A percentile compares a stretch with the other conserved stretches of the same genome.
phyloP scores from a whole-genome alignment of 139 green algal genomes.

The Astrephomene gubernaculifera region DNA sequence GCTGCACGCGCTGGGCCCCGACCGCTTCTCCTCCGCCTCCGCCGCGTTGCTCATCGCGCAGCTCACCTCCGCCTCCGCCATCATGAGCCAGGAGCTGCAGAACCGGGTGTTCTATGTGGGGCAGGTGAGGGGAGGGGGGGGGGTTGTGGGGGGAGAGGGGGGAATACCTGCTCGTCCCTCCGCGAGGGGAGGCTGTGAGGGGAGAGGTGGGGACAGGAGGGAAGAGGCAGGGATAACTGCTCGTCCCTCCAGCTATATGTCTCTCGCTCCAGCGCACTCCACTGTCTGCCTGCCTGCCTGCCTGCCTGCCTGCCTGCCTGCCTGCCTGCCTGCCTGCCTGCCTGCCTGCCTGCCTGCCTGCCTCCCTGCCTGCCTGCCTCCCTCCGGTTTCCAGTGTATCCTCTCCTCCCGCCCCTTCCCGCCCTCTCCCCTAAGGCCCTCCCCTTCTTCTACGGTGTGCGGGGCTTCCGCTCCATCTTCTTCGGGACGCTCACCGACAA shows the following conservation, averaged over 20 bases:
- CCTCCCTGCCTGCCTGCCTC: no score
- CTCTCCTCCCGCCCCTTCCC: background rate
- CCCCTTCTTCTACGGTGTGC: constrained; percentile 45
- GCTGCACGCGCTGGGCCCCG: constrained; percentile 40
- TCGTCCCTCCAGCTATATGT: no score
- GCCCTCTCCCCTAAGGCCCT: constrained; percentile 7
- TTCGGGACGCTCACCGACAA: constrained; percentile 9
- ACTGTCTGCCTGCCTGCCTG: no score
- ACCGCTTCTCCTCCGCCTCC: constrained; percentile 33
- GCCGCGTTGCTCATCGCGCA: constrained; percentile 49
- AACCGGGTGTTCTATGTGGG: constrained; percentile 45
- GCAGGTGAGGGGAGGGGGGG: background rate
- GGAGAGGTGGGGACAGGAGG: no score
- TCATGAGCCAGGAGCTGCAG: background rate
- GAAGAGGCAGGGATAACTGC: no score
- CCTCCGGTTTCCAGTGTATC: no score
- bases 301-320: no score
- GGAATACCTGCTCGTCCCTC: no score
- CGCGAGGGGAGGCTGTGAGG: no score
- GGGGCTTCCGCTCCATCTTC: constrained; percentile 45
- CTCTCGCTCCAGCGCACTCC: no score
- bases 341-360: no score
- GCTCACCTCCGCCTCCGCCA: constrained; percentile 31
- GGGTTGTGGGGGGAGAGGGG: background rate
- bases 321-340: no score